A percentile compares a stretch with the other conserved stretches of the same genome.
Conservation (phyloP, 495 filamentous ascomycete genomes). For the Tuber aestivum region DNA sequence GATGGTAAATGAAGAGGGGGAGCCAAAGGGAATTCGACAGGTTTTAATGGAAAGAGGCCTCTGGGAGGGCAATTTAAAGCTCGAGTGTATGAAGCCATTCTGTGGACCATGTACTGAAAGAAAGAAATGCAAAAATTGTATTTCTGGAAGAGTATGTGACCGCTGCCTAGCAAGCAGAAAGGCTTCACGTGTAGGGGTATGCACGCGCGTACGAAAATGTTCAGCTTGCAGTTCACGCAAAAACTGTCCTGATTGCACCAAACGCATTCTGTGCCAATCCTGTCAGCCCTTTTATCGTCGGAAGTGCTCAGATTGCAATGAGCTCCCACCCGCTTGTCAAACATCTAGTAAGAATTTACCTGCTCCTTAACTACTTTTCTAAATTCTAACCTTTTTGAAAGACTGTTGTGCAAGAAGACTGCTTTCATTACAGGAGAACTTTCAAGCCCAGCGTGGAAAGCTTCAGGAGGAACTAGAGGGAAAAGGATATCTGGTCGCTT, state of each 20-base stretch:
- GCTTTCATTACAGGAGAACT: neutral
- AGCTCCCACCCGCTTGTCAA: neutral
- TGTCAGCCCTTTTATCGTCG: neutral
- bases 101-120: neutral
- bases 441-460: neutral
- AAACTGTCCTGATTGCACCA: neutral
- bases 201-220: neutral
- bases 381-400: neutral
- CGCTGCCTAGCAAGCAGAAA: neutral
- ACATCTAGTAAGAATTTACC: neutral
- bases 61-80: constrained; percentile 6
- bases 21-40: constrained; percentile 5
- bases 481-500: neutral
- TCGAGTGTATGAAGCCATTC: neutral
- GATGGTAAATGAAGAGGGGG: neutral
- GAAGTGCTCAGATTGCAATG: neutral
- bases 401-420: neutral
- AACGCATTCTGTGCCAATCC: neutral
- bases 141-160: neutral
- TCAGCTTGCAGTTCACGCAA: neutral
- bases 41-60: constrained; percentile 13
- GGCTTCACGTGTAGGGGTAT: neutral
- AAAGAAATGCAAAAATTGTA: neutral
- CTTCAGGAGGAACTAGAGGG: neutral
- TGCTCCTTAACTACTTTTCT: neutral